Evolutionary conservation across 2,329 filamentous ascomycete genomes (phyloP), one percentile per base, ranked within the genome.

Genomic region (Dactylellina haptotyla): DNA sequence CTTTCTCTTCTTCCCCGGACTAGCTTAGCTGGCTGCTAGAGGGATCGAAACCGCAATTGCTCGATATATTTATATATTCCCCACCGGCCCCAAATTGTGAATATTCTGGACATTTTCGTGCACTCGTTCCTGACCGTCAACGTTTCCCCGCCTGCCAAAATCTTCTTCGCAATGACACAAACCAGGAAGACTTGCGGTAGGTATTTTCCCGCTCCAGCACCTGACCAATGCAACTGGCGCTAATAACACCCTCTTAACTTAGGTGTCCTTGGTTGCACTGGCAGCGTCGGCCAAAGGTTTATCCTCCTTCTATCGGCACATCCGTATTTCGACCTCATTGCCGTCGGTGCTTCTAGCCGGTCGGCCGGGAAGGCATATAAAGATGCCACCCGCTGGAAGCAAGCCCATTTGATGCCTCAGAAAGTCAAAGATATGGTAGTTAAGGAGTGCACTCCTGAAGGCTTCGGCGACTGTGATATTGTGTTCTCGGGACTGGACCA

Each of bases 381-480:
- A 82, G 92, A 97, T 86, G 94, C 93, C 39, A 93, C 96, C 75
- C 88, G 88, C 78, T 98, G 95, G 95, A 97, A 97, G 85, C 94
- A 98, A 83, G 87, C 91, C 8, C 84, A 87, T 65, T 90, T 92
- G 62, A 96, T 97, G 86, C 89, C 89, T 45, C 84, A 88, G 75
- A 85, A 85, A 75, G 83, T 96, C 69, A 92, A 88, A 76, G 89
- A 93, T 76, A 85, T 98, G 78, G 86, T 96, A 3, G 91, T 98
- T 65, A 90, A 92, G 80, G 89, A 92, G 80, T 98, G 95, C 84
- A 89, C 84, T 79, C 87, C 95, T 0, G 87, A 88, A 77, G 87
- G 94, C 78, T 98, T 97, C 81, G 82, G 85, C 74, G 93, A 96
- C 80, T 97, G 95, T 82, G 94, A 98, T 78, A 84, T 99, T 76